Percentiles rank a stretch among this genome's conserved stretches.
phyloP scores from a whole-genome alignment of 2,329 filamentous ascomycete genomes.

The Penicillium thymicola region DNA sequence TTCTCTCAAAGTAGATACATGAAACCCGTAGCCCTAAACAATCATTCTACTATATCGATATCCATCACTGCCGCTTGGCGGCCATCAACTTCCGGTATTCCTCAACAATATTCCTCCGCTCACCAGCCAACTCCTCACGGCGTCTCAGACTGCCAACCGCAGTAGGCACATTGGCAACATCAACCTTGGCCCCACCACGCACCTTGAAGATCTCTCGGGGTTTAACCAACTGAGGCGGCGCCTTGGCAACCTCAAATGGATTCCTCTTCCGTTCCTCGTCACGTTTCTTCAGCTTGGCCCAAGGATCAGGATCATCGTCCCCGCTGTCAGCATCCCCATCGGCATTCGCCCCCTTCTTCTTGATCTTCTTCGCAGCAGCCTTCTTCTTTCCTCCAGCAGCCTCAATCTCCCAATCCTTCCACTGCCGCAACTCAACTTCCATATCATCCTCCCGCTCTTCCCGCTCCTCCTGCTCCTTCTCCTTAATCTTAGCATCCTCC shows the following conservation, averaged over 20 bases:
- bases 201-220: conserved; percentile 64
- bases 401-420: conserved; percentile 60
- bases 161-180: conserved; percentile 67
- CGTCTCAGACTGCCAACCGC: conserved; percentile 67
- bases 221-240: conserved; percentile 69
- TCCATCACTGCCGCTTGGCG: conserved; percentile 41
- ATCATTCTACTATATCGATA: not conserved
- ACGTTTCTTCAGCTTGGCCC: conserved; percentile 68
- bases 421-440: conserved; percentile 61
- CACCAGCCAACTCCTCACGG: conserved; percentile 68
- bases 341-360: conserved; percentile 41
- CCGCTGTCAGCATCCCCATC: conserved; percentile 51
- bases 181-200: conserved; percentile 60
- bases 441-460: conserved; percentile 63
- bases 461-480: conserved; percentile 73
- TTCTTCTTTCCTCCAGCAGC: conserved; percentile 50
- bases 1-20: conserved; percentile 5
- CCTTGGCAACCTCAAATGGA: conserved; percentile 59
- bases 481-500: conserved; percentile 56
- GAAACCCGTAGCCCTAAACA: not conserved
- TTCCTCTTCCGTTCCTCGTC: conserved; percentile 37
- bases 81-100: conserved; percentile 70
- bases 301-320: conserved; percentile 69
- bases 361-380: conserved; percentile 37
- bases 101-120: conserved; percentile 68